Conservation (phyloP, 1,284 basidiomycete species). For the Fomitopsis palustris region DNA sequence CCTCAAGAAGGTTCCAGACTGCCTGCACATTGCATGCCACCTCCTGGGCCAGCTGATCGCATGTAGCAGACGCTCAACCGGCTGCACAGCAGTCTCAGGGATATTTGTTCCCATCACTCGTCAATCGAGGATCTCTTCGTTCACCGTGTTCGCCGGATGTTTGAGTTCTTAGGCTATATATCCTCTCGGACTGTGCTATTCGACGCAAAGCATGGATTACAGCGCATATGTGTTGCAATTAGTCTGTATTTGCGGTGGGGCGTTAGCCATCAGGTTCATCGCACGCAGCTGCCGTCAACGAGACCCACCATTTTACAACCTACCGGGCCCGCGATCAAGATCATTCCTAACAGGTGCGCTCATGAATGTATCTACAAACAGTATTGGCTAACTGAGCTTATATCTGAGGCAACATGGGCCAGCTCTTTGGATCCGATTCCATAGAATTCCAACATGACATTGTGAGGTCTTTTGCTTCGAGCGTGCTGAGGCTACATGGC, state of each 20-base stretch:
- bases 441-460: background rate
- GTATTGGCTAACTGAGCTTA: background rate
- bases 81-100: background rate
- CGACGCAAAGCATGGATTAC: background rate
- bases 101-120: background rate
- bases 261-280: background rate
- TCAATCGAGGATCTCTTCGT: too few species aligned
- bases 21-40: background rate
- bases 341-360: background rate
- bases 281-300: background rate
- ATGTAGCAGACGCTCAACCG: background rate
- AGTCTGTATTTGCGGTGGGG: background rate
- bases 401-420: background rate
- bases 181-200: background rate
- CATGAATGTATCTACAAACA: too few species aligned
- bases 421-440: background rate
- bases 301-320: background rate
- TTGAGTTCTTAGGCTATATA: background rate
- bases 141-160: background rate
- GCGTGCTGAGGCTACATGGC: slow-evolving; percentile 3
- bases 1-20: background rate
- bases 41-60: background rate
- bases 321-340: background rate
- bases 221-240: background rate
- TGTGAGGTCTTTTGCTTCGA: background rate